phyloP scores from a whole-genome alignment of 352 stramenopile genomes.

The Globisporangium middletonii region DNA sequence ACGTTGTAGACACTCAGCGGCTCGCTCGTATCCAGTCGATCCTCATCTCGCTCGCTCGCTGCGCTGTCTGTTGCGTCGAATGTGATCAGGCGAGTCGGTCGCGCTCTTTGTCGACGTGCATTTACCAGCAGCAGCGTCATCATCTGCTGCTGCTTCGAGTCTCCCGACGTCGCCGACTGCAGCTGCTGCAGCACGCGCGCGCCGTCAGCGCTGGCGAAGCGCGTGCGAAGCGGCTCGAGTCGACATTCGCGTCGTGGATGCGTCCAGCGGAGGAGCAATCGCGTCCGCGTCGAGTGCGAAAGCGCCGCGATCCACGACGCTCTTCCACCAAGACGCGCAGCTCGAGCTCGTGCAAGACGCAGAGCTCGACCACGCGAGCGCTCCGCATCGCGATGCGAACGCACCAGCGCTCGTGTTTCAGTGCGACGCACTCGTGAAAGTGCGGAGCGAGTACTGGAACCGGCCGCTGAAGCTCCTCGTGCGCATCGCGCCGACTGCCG shows the following conservation, averaged over 20 bases:
- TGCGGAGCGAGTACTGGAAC: conserved; percentile 57
- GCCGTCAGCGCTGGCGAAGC: conserved; percentile 26
- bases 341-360: conserved; percentile 24
- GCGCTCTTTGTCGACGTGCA: conserved; percentile 33
- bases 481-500: conserved; percentile 33
- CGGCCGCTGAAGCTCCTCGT: conserved; percentile 45
- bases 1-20: not conserved
- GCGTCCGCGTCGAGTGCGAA: conserved; percentile 1
- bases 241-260: conserved; percentile 43
- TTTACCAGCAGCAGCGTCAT: conserved; percentile 6
- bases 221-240: conserved; percentile 43
- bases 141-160: not conserved
- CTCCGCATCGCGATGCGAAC: not conserved
- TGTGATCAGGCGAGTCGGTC: conserved; percentile 33
- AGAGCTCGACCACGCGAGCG: not conserved
- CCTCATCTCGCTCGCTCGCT: not conserved
- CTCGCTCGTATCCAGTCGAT: not conserved
- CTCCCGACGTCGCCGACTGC: not conserved
- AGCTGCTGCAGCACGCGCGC: not conserved
- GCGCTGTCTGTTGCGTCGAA: not conserved
- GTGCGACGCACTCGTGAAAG: conserved; percentile 43
- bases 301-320: conserved; percentile 17
- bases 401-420: conserved; percentile 24
- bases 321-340: conserved; percentile 61
- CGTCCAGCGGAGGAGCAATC: not conserved